Base-by-base conservation (phyloP, 495 filamentous ascomycete species). In the Aspergillus olivimuriae region DNA sequence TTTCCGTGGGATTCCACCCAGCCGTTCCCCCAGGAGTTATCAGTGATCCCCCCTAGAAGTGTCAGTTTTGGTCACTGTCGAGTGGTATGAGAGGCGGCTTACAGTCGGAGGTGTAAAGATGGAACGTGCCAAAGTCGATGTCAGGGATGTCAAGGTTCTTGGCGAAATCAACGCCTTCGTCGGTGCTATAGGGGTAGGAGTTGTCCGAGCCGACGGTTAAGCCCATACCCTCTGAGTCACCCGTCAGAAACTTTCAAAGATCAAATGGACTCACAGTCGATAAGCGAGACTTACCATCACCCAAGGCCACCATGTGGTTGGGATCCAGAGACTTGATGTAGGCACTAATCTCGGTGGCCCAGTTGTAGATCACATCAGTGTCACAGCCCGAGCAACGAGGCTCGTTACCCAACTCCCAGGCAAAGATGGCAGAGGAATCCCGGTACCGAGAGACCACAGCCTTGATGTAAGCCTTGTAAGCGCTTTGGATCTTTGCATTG, bases 341-440 rank as follows among this genome's bases (percentile, higher is more conserved):
- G 1, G 68, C 60, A 42, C 71, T 77, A 14, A 72, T 80, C 14
- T 69, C 66, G n/a, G 62, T 62, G 20, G 76, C 76, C 83, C 83
- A 88, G 17, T 76, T 63, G 33, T 69, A 78, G 41, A 86, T 72
- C 9, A 81, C 68, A 5, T 69, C 68, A 0, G 78, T 68, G 18
- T 53, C 61, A 53, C 83, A 86, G 15, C 71, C 78, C 14, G 72
- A 72, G 68, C 83, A 86, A 43, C 81, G 72, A 8, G 81, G 77
- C 65, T 87, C 84, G 56, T 88, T 88, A 15, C 69, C 75, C 5
- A 87, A 64, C 52, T 87, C 82, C 84, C 84, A 88, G 0, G 80
- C 75, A 53, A 87, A 81, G 44, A 87, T 70, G 1, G 83, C 77
- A 0, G 69, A 41, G 2, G 73, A 78, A 28, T 55, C 63, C 16